A percentile compares a stretch with the other conserved stretches of the same genome.
phyloP scores from a whole-genome alignment of 768 basidiomycete species.

The Obba rivulosa region DNA sequence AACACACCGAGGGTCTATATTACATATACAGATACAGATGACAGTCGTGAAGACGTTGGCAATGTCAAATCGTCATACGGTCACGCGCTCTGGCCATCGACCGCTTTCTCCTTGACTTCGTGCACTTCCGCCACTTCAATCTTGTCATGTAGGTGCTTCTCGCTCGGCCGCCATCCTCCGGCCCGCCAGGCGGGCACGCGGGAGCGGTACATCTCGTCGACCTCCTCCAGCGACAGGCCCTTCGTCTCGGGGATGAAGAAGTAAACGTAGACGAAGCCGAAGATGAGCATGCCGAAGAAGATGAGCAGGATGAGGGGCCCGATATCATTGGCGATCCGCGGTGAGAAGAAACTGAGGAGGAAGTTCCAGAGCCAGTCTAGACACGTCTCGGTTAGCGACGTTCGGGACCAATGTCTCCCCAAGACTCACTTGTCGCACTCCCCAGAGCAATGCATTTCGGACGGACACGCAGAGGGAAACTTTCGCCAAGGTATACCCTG shows the following conservation, averaged over 20 bases:
- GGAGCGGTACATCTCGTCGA: conserved; percentile 72
- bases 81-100: conserved; percentile 9
- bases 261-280: conserved; percentile 70
- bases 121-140: conserved; percentile 9
- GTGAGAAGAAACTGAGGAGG: conserved; percentile 67
- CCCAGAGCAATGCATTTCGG: conserved; percentile 77
- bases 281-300: conserved; percentile 69
- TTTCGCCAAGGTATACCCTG: conserved; percentile 67
- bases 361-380: conserved; percentile 72
- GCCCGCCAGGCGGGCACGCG: conserved; percentile 65
- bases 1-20: no score
- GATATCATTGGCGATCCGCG: conserved; percentile 57
- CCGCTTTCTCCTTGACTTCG: conserved; percentile 16
- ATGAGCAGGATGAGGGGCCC: conserved; percentile 72
- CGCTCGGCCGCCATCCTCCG: conserved; percentile 38
- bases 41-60: background rate
- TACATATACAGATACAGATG: background rate
- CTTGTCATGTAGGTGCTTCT: conserved; percentile 22
- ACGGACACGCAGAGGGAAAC: conserved; percentile 76
- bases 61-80: background rate
- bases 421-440: conserved; percentile 44
- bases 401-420: background rate
- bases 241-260: conserved; percentile 79
- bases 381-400: conserved; percentile 5
- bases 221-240: conserved; percentile 71